Evolutionary conservation across 768 basidiomycete species (phyloP).

Genomic region (Guyanaporus albipodus): DNA sequence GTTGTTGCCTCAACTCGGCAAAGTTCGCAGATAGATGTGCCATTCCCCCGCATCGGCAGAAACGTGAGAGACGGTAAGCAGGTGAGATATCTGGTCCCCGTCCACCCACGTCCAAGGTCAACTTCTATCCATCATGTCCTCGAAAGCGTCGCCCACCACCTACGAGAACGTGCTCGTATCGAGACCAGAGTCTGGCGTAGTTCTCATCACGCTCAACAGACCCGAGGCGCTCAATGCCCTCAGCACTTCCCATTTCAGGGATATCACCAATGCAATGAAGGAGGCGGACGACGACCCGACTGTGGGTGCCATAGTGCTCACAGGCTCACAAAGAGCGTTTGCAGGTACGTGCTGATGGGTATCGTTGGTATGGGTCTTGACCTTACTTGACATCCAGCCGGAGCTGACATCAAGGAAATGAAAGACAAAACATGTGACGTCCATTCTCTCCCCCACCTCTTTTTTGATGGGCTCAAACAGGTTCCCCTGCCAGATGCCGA

Average conservation of each 20-base stretch:
- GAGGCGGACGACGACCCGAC: constrained; percentile 66
- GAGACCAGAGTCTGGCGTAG: constrained; percentile 61
- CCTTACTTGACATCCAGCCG: constrained; percentile 48
- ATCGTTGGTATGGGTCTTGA: not conserved
- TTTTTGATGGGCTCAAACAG: not conserved
- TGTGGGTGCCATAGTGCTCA: constrained; percentile 84
- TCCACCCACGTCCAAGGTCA: too few relatives aligned
- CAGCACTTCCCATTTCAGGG: constrained; percentile 70
- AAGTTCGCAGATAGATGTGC: too few relatives aligned
- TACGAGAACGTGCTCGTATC: constrained; percentile 70
- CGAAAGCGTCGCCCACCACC: constrained; percentile 29
- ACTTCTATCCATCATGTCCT: too few relatives aligned
- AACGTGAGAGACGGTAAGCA: too few relatives aligned
- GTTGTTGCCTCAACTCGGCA: too few relatives aligned
- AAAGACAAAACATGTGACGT: constrained; percentile 88
- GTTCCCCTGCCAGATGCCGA: constrained; percentile 57
- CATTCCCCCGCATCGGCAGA: too few relatives aligned
- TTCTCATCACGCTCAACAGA: constrained; percentile 84
- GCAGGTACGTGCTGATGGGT: constrained; percentile 56
- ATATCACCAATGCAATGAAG: constrained; percentile 74
- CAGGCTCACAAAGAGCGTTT: constrained; percentile 90
- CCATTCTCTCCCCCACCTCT: not conserved
- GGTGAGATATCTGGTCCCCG: too few relatives aligned
- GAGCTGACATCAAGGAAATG: constrained; percentile 99
- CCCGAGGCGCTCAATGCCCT: constrained; percentile 91